Evolutionary conservation across 1,284 basidiomycete species (phyloP).

Genomic region (Termitomyces sp.): DNA sequence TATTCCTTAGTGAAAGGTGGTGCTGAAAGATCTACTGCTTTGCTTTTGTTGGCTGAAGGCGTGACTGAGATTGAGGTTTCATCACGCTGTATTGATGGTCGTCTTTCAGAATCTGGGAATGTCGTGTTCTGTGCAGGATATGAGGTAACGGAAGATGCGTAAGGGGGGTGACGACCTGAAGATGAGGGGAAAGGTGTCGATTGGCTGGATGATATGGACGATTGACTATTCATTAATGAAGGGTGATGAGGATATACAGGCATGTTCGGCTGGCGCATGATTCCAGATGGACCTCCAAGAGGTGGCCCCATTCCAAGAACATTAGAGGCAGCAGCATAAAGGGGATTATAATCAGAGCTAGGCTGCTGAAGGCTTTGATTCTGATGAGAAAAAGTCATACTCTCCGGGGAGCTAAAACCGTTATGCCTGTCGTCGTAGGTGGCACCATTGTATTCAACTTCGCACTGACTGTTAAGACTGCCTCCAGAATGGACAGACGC

Average conservation of each 20-base stretch:
- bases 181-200: constrained; percentile 13
- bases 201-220: constrained; percentile 14
- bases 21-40: constrained; percentile 80
- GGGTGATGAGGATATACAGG: constrained; percentile 18
- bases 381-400: constrained; percentile 17
- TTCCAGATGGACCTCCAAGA: constrained; percentile 30
- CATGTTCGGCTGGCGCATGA: constrained; percentile 8
- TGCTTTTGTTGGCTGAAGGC: constrained; percentile 64
- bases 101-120: constrained; percentile 41
- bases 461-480: constrained; percentile 16
- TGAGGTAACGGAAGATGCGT: constrained; percentile 20
- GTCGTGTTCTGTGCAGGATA: constrained; percentile 16
- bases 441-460: constrained; percentile 14
- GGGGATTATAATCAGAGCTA: constrained; percentile 41
- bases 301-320: constrained; percentile 74
- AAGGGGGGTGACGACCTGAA: constrained; percentile 14
- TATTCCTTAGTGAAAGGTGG: constrained; percentile 95
- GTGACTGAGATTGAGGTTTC: constrained; percentile 54
- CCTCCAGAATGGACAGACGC: constrained; percentile 18
- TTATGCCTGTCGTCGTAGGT: constrained; percentile 17
- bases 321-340: constrained; percentile 73
- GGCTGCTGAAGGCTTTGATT: constrained; percentile 24
- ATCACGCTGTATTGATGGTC: constrained; percentile 52
- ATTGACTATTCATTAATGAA: constrained; percentile 18
- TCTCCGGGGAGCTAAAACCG: constrained; percentile 18